A percentile compares a stretch with the other conserved stretches of the same genome.
These are phyloP conservation scores for Candida chauliodis DNA, from an alignment of 805 yeast genomes.

Conservation along the genomic window DNA sequence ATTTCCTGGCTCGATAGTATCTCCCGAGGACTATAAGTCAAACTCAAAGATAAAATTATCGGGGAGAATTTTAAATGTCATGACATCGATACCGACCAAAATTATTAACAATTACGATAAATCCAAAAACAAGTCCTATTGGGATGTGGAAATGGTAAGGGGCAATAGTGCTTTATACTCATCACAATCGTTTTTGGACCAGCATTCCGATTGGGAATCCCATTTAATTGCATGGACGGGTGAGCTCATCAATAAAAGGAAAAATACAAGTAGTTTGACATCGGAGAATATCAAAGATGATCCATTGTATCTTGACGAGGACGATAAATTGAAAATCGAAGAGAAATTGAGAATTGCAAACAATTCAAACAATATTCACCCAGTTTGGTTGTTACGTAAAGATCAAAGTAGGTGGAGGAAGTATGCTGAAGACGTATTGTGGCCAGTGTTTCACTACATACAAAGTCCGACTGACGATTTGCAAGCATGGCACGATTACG, in stretches of 20 bases:
- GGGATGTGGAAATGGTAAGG: slow-evolving; percentile 62
- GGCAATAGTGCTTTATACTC: slow-evolving; percentile 87
- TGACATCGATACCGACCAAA: slow-evolving; percentile 66
- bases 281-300: slow-evolving; percentile 42
- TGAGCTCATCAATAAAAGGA: slow-evolving; percentile 50
- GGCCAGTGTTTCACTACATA: slow-evolving; percentile 96
- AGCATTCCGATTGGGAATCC: slow-evolving; percentile 79
- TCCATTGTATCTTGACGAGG: slow-evolving; percentile 55
- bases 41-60: slow-evolving; percentile 37
- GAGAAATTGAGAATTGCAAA: slow-evolving; percentile 43
- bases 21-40: slow-evolving; percentile 28
- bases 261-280: slow-evolving; percentile 18
- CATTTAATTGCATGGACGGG: slow-evolving; percentile 96
- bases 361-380: slow-evolving; percentile 58
- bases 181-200: slow-evolving; percentile 59
- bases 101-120: slow-evolving; percentile 40
- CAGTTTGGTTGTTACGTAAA: slow-evolving; percentile 82
- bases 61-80: slow-evolving; percentile 66
- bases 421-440: slow-evolving; percentile 83
- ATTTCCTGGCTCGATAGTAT: slow-evolving; percentile 20
- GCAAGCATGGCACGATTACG: slow-evolving; percentile 82
- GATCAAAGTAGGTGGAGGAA: slow-evolving; percentile 82
- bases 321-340: slow-evolving; percentile 53
- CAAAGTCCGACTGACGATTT: slow-evolving; percentile 72
- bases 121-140: slow-evolving; percentile 31